Evolutionary conservation across 2,329 filamentous ascomycete genomes (phyloP).

Genomic region (Aspergillus luchuensis): DNA sequence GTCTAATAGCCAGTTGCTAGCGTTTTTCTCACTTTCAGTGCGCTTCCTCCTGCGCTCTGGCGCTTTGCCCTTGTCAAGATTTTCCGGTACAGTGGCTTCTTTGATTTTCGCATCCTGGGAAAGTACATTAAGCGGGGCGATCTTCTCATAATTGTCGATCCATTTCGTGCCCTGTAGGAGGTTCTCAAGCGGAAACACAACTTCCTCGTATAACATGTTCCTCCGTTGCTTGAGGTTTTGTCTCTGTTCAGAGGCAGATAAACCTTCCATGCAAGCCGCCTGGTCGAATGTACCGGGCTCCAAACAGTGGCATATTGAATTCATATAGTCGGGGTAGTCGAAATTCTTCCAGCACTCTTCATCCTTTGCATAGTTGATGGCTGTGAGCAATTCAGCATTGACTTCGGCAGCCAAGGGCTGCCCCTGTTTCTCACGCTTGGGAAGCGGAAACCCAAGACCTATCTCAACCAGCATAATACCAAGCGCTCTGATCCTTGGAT

Average conservation of each 20-base stretch:
- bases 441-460: background rate
- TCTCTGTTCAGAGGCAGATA: background rate
- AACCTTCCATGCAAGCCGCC: background rate
- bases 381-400: background rate
- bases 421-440: background rate
- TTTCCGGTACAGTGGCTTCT: background rate
- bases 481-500: slow-evolving; percentile 4
- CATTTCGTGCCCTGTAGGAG: slow-evolving; percentile 6
- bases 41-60: too few species aligned
- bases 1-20: too few species aligned
- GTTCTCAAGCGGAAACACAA: slow-evolving; percentile 5
- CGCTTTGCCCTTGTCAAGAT: background rate
- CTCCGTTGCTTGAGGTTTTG: background rate
- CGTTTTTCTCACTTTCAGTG: too few species aligned
- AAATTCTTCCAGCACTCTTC: background rate
- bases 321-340: background rate
- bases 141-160: background rate
- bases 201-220: background rate
- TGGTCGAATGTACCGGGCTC: background rate
- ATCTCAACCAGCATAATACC: slow-evolving; percentile 8
- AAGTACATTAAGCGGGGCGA: background rate
- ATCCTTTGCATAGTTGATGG: background rate
- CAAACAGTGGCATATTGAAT: background rate
- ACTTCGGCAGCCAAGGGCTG: background rate
- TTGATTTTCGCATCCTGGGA: too few species aligned